A percentile compares a stretch with the other conserved stretches of the same genome.
Conservation (phyloP, 2,329 filamentous ascomycete genomes). For the Shiraia bambusicola region DNA sequence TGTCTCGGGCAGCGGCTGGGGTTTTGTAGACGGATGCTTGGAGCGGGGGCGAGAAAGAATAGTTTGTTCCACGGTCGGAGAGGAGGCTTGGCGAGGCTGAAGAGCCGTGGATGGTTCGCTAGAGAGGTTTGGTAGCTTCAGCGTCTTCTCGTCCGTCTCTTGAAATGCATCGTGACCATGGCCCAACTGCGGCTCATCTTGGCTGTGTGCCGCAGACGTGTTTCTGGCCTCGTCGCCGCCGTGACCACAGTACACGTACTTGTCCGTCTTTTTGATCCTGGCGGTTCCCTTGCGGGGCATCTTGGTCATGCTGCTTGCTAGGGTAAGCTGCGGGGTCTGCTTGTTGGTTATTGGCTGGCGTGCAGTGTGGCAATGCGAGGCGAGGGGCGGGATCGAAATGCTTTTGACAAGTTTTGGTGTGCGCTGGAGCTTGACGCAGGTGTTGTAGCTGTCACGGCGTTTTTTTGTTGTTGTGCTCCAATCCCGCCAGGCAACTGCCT, state of each 20-base stretch:
- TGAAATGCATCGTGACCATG: not conserved
- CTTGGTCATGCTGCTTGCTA: slow-evolving; percentile 8
- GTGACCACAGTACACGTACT: slow-evolving; percentile 14
- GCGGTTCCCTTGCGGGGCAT: slow-evolving; percentile 29
- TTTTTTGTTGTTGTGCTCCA: slow-evolving; percentile 8
- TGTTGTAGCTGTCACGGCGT: slow-evolving; percentile 10
- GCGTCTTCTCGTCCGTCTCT: slow-evolving; percentile 12
- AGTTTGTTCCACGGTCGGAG: slow-evolving; percentile 11
- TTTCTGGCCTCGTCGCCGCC: slow-evolving; percentile 9
- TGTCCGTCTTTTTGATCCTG: slow-evolving; percentile 22
- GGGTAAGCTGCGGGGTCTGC: slow-evolving; percentile 14
- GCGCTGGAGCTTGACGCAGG: slow-evolving; percentile 10
- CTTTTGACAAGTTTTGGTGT: slow-evolving; percentile 24
- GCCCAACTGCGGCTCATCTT: not conserved
- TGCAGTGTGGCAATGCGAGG: slow-evolving; percentile 27
- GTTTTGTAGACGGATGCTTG: not conserved
- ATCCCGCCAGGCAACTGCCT: not conserved
- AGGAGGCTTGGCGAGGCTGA: slow-evolving; percentile 23
- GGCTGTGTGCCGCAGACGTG: not conserved
- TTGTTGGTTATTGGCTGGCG: slow-evolving; percentile 22
- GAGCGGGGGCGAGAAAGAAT: no score
- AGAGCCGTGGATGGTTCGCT: slow-evolving; percentile 8
- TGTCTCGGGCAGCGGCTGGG: not conserved
- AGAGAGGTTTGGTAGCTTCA: slow-evolving; percentile 22
- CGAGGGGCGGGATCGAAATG: slow-evolving; percentile 27